Conservation (phyloP, 2,329 filamentous ascomycete genomes). For the Ustulina deusta region DNA sequence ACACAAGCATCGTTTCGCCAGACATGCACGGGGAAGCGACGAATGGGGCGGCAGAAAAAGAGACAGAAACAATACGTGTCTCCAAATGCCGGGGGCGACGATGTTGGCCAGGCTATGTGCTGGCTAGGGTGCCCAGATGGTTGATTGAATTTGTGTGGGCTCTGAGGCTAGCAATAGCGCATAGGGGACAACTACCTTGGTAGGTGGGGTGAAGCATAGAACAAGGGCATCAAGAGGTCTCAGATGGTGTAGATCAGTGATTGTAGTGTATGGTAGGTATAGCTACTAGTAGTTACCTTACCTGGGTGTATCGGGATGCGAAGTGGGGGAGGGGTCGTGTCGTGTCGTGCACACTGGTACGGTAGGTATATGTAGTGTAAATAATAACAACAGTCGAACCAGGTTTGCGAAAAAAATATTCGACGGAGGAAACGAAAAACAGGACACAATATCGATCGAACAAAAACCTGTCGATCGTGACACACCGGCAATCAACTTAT, state of each 20-base stretch:
- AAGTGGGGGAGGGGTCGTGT: neutral
- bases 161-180: too few species aligned
- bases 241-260: conserved; percentile 7
- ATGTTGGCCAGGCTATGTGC: conserved; percentile 12
- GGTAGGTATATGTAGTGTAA: too few species aligned
- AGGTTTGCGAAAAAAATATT: conserved; percentile 27
- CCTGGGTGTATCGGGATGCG: neutral
- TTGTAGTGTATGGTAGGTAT: neutral
- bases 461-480: neutral
- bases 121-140: neutral
- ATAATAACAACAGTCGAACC: conserved; percentile 17
- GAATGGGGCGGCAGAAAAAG: conserved; percentile 10
- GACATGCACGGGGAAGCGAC: conserved; percentile 20
- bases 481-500: too few species aligned
- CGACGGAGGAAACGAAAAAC: neutral
- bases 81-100: conserved; percentile 17
- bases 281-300: neutral
- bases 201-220: conserved; percentile 31
- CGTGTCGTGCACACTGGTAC: neutral
- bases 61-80: conserved; percentile 23
- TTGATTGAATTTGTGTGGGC: neutral
- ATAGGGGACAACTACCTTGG: too few species aligned
- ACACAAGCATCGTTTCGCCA: conserved; percentile 45
- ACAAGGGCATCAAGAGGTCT: conserved; percentile 24
- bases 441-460: conserved; percentile 11